These are phyloP conservation scores for Symbiodinium pilosum DNA, from an alignment of 73 alveolate genomes.

Conservation along the genomic window DNA sequence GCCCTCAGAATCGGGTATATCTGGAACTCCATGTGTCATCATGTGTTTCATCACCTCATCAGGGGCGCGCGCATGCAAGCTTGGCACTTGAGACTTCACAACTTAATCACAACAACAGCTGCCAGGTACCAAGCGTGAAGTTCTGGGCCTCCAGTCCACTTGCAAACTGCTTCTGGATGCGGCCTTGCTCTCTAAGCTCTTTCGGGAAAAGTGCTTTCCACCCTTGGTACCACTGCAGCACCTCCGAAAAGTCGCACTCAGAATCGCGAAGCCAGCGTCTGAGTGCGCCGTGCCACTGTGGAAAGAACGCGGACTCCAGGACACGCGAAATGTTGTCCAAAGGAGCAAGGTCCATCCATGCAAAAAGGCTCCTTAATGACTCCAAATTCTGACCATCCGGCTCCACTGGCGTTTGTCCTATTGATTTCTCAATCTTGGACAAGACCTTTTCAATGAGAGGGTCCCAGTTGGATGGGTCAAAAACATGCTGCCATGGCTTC, in stretches of 20 bases:
- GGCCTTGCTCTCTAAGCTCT: conserved; percentile 25
- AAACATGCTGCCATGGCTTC: conserved; percentile 80
- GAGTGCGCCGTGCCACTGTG: conserved; percentile 67
- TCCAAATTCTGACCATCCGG: conserved; percentile 50
- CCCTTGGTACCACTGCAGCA: conserved; percentile 73
- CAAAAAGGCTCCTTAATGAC: conserved; percentile 22
- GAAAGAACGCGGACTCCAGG: conserved; percentile 71
- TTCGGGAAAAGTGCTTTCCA: conserved; percentile 49
- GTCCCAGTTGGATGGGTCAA: conserved; percentile 71
- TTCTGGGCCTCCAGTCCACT: conserved; percentile 29
- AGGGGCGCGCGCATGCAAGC: not conserved
- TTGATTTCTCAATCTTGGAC: conserved; percentile 7
- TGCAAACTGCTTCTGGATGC: conserved; percentile 72
- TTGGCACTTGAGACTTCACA: not conserved
- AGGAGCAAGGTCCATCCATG: conserved; percentile 61
- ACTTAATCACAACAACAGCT: too few species aligned
- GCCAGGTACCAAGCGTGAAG: not conserved
- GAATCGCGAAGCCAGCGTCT: conserved; percentile 48
- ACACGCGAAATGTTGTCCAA: conserved; percentile 40
- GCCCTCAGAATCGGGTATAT: not conserved
- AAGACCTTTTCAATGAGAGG: conserved; percentile 73
- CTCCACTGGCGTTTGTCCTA: conserved; percentile 31
- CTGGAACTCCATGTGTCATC: conserved; percentile 46
- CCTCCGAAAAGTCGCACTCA: conserved; percentile 37
- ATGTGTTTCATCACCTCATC: conserved; percentile 65